Evolutionary conservation across 768 basidiomycete genomes (phyloP).

Genomic region (Boletus huronensis): DNA sequence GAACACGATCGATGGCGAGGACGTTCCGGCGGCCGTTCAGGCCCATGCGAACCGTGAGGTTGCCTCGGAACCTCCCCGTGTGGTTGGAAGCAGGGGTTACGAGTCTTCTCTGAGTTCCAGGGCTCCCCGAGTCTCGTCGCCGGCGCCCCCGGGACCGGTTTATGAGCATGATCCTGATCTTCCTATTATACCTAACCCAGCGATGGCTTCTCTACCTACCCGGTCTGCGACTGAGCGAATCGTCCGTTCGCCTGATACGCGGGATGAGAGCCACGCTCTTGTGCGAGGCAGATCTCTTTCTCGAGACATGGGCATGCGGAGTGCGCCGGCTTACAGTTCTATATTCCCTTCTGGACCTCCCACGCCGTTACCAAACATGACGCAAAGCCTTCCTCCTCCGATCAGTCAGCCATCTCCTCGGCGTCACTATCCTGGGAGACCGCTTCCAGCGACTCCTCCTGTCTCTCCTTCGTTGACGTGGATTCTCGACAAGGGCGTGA

Average conservation of each 20-base stretch:
- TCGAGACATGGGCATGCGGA: slow-evolving; percentile 31
- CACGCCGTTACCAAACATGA: slow-evolving; percentile 21
- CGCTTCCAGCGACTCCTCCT: slow-evolving; percentile 32
- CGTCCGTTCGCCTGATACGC: slow-evolving; percentile 25
- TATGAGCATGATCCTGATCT: slow-evolving; percentile 31
- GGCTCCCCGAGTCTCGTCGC: slow-evolving; percentile 26
- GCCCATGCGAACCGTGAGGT: slow-evolving; percentile 19
- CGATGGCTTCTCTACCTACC: slow-evolving; percentile 21
- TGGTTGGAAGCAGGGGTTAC: slow-evolving; percentile 9
- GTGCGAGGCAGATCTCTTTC: slow-evolving; percentile 33
- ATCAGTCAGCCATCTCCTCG: slow-evolving; percentile 27
- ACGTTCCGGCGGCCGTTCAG: slow-evolving; percentile 15
- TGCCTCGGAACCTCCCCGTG: slow-evolving; percentile 23
- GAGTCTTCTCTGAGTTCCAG: slow-evolving; percentile 17
- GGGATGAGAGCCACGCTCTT: slow-evolving; percentile 28
- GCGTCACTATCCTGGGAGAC: slow-evolving; percentile 32
- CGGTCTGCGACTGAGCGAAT: slow-evolving; percentile 34
- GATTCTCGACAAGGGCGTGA: slow-evolving; percentile 31
- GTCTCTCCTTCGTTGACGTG: slow-evolving; percentile 33
- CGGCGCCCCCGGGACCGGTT: slow-evolving; percentile 12
- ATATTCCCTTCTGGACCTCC: slow-evolving; percentile 35
- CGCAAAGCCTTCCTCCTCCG: slow-evolving; percentile 24
- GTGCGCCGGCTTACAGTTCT: slow-evolving; percentile 32
- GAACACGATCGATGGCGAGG: slow-evolving; percentile 17
- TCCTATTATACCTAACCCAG: slow-evolving; percentile 20